phyloP scores from a whole-genome alignment of 1,284 basidiomycete genomes.

The Pascua sp. region DNA sequence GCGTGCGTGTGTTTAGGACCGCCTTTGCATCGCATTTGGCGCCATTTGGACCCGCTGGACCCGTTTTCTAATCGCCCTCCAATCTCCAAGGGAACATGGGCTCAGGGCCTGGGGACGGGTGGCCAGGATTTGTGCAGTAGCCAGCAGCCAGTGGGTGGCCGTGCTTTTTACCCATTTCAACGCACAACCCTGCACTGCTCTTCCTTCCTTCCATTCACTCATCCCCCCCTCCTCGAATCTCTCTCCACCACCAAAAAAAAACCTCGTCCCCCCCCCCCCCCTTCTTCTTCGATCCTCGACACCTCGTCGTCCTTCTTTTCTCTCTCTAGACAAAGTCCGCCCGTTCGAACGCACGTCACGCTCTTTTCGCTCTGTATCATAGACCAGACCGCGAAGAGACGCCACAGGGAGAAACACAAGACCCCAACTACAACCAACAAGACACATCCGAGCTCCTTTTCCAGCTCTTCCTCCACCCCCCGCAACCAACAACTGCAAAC shows the following conservation, averaged over 20 bases:
- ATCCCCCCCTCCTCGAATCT: not conserved
- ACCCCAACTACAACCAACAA: not conserved
- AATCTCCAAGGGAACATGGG: too few species aligned
- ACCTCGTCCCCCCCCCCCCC: not conserved
- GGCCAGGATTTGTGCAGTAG: too few species aligned
- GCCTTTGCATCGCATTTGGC: too few species aligned
- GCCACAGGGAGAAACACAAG: not conserved
- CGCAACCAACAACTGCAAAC: constrained; percentile 3
- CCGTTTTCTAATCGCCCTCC: too few species aligned
- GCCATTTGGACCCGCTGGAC: too few species aligned
- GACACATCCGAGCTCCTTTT: not conserved
- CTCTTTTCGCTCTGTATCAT: constrained; percentile 24
- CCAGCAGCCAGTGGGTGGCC: too few species aligned
- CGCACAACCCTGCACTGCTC: constrained; percentile 1
- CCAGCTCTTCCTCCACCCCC: not conserved
- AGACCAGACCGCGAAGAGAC: constrained; percentile 19
- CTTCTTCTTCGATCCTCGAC: constrained; percentile 2
- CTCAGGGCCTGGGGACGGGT: too few species aligned
- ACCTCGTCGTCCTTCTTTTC: constrained; percentile 3
- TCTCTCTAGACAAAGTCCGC: not conserved
- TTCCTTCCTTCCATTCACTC: constrained; percentile 8
- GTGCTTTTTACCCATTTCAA: constrained; percentile 1
- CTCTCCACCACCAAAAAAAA: constrained; percentile 1
- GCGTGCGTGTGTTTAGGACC: too few species aligned
- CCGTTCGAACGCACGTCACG: constrained; percentile 9